Conservation (phyloP, 2,329 filamentous ascomycete species). For the Westerdykella ornata region DNA sequence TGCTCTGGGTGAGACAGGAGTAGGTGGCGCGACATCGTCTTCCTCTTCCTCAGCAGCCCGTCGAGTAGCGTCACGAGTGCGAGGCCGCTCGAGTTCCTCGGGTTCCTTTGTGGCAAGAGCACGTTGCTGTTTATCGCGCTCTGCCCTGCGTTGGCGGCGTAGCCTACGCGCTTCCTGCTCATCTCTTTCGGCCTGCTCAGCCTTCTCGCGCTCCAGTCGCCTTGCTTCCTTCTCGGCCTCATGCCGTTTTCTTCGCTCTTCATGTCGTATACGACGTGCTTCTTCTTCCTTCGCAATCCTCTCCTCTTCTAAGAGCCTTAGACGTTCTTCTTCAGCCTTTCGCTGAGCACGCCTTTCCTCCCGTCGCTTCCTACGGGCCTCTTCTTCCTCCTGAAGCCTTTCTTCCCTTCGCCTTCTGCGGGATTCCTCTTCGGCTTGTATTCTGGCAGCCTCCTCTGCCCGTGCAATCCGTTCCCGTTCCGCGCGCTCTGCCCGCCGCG, state of each 20-base stretch:
- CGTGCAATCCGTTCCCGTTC: constrained; percentile 17
- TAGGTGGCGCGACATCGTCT: constrained; percentile 11
- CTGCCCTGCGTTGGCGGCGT: constrained; percentile 21
- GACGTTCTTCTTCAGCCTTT: constrained; percentile 19
- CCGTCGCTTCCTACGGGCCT: constrained; percentile 11
- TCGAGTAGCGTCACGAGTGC: constrained; percentile 23
- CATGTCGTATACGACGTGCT: constrained; percentile 23
- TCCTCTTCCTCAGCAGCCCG: constrained; percentile 23
- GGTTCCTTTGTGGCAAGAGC: constrained; percentile 11
- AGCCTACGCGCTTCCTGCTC: constrained; percentile 5
- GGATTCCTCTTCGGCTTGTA: constrained; percentile 18
- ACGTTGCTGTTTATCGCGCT: constrained; percentile 24
- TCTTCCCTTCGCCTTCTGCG: constrained; percentile 2
- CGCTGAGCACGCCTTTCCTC: constrained; percentile 24
- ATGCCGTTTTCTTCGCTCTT: constrained; percentile 18
- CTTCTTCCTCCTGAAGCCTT: constrained; percentile 11
- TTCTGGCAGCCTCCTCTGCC: constrained; percentile 21
- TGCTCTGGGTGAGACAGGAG: constrained; percentile 18
- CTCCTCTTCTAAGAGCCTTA: constrained; percentile 14
- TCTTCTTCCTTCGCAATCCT: constrained; percentile 21
- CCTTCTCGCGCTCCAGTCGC: constrained; percentile 11
- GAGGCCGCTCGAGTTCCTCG: constrained; percentile 10
- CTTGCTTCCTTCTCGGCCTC: constrained; percentile 24
- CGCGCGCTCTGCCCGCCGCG: constrained; percentile 17
- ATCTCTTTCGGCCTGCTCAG: constrained; percentile 13